These are phyloP conservation scores for Aspergillus sp. DNA, from an alignment of 2,329 filamentous ascomycete species.

Conservation along the genomic window DNA sequence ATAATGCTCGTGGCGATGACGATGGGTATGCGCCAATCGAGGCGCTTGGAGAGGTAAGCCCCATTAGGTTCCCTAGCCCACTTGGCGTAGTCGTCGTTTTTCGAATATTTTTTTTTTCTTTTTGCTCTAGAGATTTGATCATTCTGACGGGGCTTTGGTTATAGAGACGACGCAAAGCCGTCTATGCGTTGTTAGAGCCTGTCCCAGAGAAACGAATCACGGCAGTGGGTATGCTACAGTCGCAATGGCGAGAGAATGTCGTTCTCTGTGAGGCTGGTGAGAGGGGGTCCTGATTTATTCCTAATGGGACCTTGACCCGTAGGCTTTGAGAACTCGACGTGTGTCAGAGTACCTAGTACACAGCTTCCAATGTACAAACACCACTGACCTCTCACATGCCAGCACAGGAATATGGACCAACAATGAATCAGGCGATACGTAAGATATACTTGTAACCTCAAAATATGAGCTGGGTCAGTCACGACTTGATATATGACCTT, in stretches of 20 bases:
- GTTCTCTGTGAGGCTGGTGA: background rate
- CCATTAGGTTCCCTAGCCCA: background rate
- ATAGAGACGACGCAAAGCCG: slow-evolving; percentile 29
- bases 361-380: too few relatives aligned
- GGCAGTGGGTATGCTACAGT: slow-evolving; percentile 26
- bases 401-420: too few relatives aligned
- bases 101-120: background rate
- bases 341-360: too few relatives aligned
- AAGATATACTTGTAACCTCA: too few relatives aligned
- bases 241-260: slow-evolving; percentile 28
- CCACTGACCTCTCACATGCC: too few relatives aligned
- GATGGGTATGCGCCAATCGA: slow-evolving; percentile 35
- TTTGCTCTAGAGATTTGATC: background rate
- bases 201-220: slow-evolving; percentile 29
- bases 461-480: too few relatives aligned
- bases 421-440: too few relatives aligned
- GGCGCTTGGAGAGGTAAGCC: slow-evolving; percentile 28
- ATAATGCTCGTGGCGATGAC: slow-evolving; percentile 13
- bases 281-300: background rate
- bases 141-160: background rate
- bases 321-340: too few relatives aligned
- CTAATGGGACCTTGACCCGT: too few relatives aligned
- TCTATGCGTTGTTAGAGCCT: slow-evolving; percentile 39
- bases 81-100: background rate
- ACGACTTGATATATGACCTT: too few relatives aligned